Conservation (phyloP, 139 green algal genomes). For the Coelastrella sp. region DNA sequence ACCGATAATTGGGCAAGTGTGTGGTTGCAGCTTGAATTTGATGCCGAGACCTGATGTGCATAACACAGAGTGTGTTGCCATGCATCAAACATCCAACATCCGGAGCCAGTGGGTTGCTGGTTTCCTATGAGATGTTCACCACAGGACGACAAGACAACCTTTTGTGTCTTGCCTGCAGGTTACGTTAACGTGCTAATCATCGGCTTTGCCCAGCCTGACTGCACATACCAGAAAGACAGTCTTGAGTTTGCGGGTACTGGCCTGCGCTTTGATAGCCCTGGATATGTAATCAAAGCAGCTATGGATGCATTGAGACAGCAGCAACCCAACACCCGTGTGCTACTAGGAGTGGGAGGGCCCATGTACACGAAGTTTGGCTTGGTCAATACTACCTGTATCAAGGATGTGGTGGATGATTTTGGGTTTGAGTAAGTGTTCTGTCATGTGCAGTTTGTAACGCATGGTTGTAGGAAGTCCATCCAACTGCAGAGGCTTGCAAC, state of each 20-base stretch:
- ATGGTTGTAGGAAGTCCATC: too few relatives aligned
- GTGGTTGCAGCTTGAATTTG: too few relatives aligned
- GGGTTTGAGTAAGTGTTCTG: constrained; percentile 47
- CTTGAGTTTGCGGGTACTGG: constrained; percentile 57
- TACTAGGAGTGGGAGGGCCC: constrained; percentile 55
- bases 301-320: constrained; percentile 56
- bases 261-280: constrained; percentile 53
- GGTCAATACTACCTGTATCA: constrained; percentile 43
- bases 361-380: constrained; percentile 59
- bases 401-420: constrained; percentile 56
- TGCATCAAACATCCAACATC: too few relatives aligned
- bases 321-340: constrained; percentile 62
- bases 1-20: too few relatives aligned
- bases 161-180: background rate
- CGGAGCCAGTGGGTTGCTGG: too few relatives aligned
- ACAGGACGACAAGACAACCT: too few relatives aligned
- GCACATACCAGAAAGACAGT: constrained; percentile 57
- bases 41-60: too few relatives aligned
- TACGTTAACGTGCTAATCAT: constrained; percentile 59
- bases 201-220: constrained; percentile 58
- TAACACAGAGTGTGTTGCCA: too few relatives aligned
- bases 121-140: too few relatives aligned
- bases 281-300: constrained; percentile 53
- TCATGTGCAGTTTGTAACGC: too few relatives aligned
- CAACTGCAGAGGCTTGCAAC: too few relatives aligned